Evolutionary conservation across 2,329 filamentous ascomycete species (phyloP), one percentile per base, ranked within the genome.

Genomic region (Davidsoniella neocaledoniae): DNA sequence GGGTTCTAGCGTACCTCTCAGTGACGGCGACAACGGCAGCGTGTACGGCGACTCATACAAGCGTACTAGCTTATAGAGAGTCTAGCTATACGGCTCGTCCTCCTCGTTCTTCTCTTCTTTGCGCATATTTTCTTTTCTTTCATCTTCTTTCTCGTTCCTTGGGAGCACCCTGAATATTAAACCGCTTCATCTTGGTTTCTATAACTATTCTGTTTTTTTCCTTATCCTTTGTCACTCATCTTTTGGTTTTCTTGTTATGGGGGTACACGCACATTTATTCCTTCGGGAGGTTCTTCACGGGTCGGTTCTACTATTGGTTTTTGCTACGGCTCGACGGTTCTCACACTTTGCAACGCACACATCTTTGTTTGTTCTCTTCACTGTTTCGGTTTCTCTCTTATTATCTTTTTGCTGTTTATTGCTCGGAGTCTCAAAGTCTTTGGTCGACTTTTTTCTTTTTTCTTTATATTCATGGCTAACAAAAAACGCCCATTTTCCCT

Each of bases 21-120:
- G 71, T 56, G 72, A 76, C 44, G 66, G 65, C 33, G 71, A 71
- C 50, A 63, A 61, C 43, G 65, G 63, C 56, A 60, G 59, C 17
- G 36, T 19, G 40, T 70, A 66, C 57, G 68, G 71, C 48, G 68
- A 72, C 48, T 56, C 67, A 10, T 62, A 62, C 51, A 67, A 68
- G 58, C 68, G 70, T 48, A 68, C 67, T 39, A 73, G 71, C 57
- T 63, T 72, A 49, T 71, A 58, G 60, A 52, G 4, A 17, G 16
- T 21, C 5, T 21, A 38, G 4, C 4, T 45, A 8, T 26, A 21
- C 21, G 21, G 23, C 33, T 23, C 19, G 8, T 38, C 33, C 39
- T 8, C 5, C 7, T 14, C 10, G 21, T 23, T 23, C 19, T 23
- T 36, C 16, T 41, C 43, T 36, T 36, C 16, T 25, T 39, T 23